Base-by-base conservation (phyloP, 2,329 filamentous ascomycete species). In the Cordyceps militaris region DNA sequence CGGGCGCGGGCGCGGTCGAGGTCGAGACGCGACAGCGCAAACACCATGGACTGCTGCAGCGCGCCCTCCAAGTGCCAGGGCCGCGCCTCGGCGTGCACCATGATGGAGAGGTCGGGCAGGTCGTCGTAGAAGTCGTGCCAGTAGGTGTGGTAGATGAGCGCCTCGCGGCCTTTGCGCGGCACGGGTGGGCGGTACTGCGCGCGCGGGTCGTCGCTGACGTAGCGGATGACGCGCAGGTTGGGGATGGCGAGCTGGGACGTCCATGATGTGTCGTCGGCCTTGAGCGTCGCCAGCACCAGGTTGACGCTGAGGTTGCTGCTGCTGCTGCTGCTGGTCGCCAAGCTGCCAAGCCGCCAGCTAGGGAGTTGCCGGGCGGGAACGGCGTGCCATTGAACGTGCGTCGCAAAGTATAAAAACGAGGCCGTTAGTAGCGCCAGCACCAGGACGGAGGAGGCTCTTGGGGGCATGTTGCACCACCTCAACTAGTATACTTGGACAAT, bases 81-180 rank as follows among this genome's bases (percentile, higher is more conserved):
- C 2, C 59, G 60, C 52, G 82, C 79, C 61, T 86, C 79, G 21
- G 80, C 76, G 65, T 87, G 84, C 68, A 83, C 78, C 69, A 87
- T 84, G 61, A 86, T 78, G 32, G 74, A 73, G 60, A 85, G 74
- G 56, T 84, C 81, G 2, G 81, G 77, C 4, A 87, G 74, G 3
- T 73, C 64, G 61, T 85, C 75, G 70, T 87, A 86, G 66, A 80
- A 76, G 66, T 84, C 81, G 63, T 84, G 78, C 63, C 86, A 77
- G 68, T 83, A 85, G 40, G 76, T 80, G 38, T 85, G 73, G 65
- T 86, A 86, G 8, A 83, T 77, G 70, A 83, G 79, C 34, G 80
- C 82, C 69, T 87, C 84, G 63, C 84, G 80, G 34, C 84, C 84
- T 67, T 84, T 84, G 64, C 82, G 81, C 57, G 76, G 61, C 4